These are phyloP conservation scores for Alternaria arborescens DNA, from an alignment of 2,329 filamentous ascomycete species.

Conservation along the genomic window DNA sequence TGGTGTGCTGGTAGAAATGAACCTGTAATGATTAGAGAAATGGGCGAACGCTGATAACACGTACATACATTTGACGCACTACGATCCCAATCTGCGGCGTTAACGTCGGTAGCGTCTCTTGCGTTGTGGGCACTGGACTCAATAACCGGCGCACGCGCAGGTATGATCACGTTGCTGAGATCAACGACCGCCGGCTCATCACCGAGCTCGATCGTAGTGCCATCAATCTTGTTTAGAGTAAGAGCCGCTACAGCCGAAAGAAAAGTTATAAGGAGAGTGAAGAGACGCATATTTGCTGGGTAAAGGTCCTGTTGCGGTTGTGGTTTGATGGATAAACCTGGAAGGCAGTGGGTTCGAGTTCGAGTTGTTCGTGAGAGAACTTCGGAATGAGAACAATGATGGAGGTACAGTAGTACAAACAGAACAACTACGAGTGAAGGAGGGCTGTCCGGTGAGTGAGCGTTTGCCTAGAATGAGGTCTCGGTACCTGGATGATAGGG, in stretches of 20 bases:
- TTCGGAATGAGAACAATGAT: background rate
- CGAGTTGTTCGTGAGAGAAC: background rate
- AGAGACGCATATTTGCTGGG: background rate
- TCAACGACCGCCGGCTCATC: conserved; percentile 3
- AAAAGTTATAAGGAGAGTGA: background rate
- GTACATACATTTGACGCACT: background rate
- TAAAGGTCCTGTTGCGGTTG: background rate
- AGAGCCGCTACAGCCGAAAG: background rate
- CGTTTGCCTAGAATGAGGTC: background rate
- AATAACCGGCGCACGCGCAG: background rate
- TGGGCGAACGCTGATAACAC: background rate
- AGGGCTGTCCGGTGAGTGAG: background rate
- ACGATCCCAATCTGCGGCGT: background rate
- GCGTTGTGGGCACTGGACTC: background rate
- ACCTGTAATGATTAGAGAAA: background rate
- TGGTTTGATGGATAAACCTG: background rate
- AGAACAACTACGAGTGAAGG: background rate
- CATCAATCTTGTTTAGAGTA: conserved; percentile 1
- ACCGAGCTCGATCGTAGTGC: conserved; percentile 1
- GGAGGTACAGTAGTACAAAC: background rate
- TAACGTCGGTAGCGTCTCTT: background rate
- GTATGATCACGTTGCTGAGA: conserved; percentile 5
- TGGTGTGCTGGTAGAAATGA: background rate
- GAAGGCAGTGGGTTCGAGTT: background rate
- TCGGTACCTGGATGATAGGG: background rate